phyloP scores from a whole-genome alignment of 139 green algal genomes.

The Mesotaenium endlicherianum region DNA sequence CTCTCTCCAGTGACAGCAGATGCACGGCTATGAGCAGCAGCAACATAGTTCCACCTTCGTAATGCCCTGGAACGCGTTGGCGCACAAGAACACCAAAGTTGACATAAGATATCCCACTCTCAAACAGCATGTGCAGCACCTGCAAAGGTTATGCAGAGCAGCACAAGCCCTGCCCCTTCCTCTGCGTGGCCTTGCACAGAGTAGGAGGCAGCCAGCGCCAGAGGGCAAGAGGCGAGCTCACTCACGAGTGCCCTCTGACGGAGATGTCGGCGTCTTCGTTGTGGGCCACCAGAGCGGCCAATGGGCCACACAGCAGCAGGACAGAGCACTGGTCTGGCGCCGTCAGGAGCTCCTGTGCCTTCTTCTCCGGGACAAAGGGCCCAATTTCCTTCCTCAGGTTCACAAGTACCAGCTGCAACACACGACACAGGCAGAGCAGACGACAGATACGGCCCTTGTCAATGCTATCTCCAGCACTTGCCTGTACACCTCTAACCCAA shows the following conservation, averaged over 20 bases:
- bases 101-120: too few relatives aligned
- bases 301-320: background rate
- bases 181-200: background rate
- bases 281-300: conserved; percentile 1
- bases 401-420: conserved; percentile 32
- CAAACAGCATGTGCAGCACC: too few relatives aligned
- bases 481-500: too few relatives aligned
- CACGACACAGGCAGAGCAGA: too few relatives aligned
- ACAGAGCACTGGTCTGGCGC: conserved; percentile 23
- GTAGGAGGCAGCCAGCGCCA: background rate
- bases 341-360: background rate
- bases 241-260: conserved; percentile 8
- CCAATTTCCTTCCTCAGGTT: conserved; percentile 41
- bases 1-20: too few relatives aligned
- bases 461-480: too few relatives aligned
- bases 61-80: too few relatives aligned
- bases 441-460: too few relatives aligned
- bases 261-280: conserved; percentile 28
- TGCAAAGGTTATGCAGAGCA: background rate
- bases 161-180: background rate
- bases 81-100: too few relatives aligned
- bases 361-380: conserved; percentile 1
- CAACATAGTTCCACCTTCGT: too few relatives aligned
- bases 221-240: too few relatives aligned
- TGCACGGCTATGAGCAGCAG: background rate